Conservation (phyloP, 148 eudicot species). For the Spergularia marina region DNA sequence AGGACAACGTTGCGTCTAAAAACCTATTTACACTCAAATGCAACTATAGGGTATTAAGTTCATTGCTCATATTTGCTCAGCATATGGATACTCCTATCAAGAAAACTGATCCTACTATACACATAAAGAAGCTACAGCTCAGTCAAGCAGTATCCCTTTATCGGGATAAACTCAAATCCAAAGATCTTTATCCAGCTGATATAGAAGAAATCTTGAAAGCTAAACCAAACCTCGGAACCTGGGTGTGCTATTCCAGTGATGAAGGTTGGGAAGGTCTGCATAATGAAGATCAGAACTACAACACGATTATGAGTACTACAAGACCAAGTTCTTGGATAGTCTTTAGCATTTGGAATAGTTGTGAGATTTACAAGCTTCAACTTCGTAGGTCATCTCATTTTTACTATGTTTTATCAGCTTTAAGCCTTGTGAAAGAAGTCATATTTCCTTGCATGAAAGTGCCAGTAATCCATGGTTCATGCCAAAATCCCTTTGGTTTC, state of each 20-base stretch:
- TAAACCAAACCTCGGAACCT: constrained; percentile 2
- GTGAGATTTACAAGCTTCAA: constrained; percentile 19
- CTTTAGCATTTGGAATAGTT: constrained; percentile 11
- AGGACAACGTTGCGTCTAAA: constrained; percentile 5
- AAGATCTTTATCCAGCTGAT: constrained; percentile 11
- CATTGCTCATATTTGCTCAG: constrained; percentile 2
- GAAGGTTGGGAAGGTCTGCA: constrained; percentile 11
- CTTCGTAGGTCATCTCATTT: neutral
- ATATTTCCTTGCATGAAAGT: constrained; percentile 5
- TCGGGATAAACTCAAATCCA: neutral
- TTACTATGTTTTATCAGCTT: neutral
- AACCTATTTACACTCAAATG: constrained; percentile 16
- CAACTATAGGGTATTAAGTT: neutral
- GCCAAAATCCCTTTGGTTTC: neutral
- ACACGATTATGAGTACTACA: neutral
- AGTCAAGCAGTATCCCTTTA: constrained; percentile 2
- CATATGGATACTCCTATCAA: neutral
- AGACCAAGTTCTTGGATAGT: constrained; percentile 1
- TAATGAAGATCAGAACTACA: neutral
- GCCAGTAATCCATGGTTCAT: neutral
- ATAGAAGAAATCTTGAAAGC: constrained; percentile 9
- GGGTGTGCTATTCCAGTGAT: constrained; percentile 7
- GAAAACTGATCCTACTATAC: neutral
- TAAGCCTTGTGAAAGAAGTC: neutral
- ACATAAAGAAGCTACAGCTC: neutral